phyloP scores from a whole-genome alignment of 2,329 filamentous ascomycete genomes.

The Emergomyces pasteurianus region DNA sequence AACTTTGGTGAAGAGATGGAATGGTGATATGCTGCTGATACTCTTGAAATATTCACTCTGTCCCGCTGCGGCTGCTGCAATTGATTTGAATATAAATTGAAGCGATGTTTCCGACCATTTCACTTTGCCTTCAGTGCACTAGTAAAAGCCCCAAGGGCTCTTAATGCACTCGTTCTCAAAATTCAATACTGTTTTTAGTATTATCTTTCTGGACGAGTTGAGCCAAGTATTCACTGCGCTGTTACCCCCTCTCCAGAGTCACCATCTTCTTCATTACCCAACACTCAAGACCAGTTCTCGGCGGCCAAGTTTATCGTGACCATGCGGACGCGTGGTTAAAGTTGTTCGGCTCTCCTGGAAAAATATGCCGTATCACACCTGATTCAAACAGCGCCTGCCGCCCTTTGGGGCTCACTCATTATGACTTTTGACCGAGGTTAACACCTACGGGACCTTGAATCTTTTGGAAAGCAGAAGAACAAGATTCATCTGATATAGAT shows the following conservation, averaged over 20 bases:
- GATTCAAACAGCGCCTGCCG: background rate
- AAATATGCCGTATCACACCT: background rate
- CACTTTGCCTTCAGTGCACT: background rate
- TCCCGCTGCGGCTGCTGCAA: background rate
- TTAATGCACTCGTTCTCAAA: too few relatives aligned
- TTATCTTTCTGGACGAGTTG: background rate
- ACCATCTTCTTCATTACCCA: background rate
- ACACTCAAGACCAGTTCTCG: background rate
- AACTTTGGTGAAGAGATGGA: background rate
- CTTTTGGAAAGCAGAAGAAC: too few relatives aligned
- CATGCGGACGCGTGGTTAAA: background rate
- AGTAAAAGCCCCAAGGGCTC: background rate
- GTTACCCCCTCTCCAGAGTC: background rate
- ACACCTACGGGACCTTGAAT: background rate
- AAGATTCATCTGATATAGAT: background rate
- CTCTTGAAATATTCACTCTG: background rate
- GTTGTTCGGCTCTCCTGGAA: background rate
- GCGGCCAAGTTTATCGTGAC: background rate
- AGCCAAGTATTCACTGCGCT: background rate
- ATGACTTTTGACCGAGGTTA: background rate
- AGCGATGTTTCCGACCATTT: background rate
- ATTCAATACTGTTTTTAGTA: too few relatives aligned
- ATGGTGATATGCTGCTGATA: background rate
- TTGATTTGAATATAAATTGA: background rate
- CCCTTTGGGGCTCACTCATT: background rate